Conservation (phyloP, 2,329 filamentous ascomycete species). For the Fusarium sp. region DNA sequence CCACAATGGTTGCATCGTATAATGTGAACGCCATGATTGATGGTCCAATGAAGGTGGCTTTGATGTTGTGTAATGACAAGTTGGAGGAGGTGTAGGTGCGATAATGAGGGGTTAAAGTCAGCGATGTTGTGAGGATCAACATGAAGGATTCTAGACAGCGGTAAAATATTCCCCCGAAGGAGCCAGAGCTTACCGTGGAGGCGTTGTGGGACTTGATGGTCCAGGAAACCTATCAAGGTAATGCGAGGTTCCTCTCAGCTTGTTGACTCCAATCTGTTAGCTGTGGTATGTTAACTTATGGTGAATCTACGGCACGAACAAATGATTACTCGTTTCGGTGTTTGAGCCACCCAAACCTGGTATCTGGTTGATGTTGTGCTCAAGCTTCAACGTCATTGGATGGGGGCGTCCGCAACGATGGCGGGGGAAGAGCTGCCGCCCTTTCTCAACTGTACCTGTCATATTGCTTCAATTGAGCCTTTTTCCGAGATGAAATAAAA, state of each 20-base stretch:
- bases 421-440: neutral
- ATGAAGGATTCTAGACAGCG: neutral
- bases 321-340: neutral
- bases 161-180: neutral
- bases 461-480: neutral
- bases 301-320: neutral
- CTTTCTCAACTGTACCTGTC: neutral
- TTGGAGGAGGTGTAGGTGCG: neutral
- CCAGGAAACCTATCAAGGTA: neutral
- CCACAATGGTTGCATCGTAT: slow-evolving; percentile 49
- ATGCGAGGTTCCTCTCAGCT: neutral
- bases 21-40: slow-evolving; percentile 44
- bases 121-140: neutral
- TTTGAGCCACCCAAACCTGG: neutral
- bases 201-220: neutral
- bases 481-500: neutral
- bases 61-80: neutral
- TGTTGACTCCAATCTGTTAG: neutral
- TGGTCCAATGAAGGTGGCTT: neutral
- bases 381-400: neutral
- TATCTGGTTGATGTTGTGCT: neutral
- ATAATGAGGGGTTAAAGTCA: neutral
- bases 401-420: neutral
- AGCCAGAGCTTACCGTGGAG: neutral
- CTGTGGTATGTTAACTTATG: neutral